Evolutionary conservation across 768 basidiomycete species (phyloP), one percentile per base, ranked within the genome.

Genomic region (Pleurotus citrinopileatus): DNA sequence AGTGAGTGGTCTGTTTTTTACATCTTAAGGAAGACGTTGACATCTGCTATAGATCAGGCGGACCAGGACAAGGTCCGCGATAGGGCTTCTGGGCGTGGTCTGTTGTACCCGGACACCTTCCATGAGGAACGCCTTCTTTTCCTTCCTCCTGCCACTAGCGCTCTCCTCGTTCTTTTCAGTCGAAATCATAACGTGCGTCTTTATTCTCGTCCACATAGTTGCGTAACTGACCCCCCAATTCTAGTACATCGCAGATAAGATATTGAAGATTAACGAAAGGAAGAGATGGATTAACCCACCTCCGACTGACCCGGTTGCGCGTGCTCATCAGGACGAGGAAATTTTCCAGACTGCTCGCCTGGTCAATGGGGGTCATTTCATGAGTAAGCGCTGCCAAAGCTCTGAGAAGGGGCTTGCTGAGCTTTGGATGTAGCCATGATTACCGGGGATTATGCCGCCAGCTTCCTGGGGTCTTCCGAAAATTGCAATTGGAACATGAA

Each of bases 371-470:
- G 79, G 79, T 9, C 79, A 81, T 59, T 82, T 82, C 63, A 79
- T 81, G 70, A 71, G 73, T 47, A 25, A 25, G 45, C 28, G n/a
- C 45, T 2, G 15, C 26, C 5, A 13, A 13, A 26, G 1, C 22
- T 23, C 20, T 22, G 22, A 44, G 6, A 13, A 44, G 23, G 22
- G 7, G n/a, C 20, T 44, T 22, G 23, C 4, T 23, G 42, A 44
- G 22, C 15, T 27, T 47, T 47, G 9, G 7, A 12, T 28, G 20
- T 20, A 47, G 45, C 48, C 55, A 63, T 76, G 43, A 77, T 81
- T 60, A 70, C 82, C 59, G 77, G 75, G n/a, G 82, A 82, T 64
- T 84, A 84, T 59, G 81, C 82, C 27, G 75, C 80, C 3, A 77
- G 78, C 6, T 83, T 83, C 68, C 67, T 84, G 4, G 82, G 81